Base-by-base conservation (phyloP, 2,329 filamentous ascomycete genomes). In the Calonectria multiphialidica region DNA sequence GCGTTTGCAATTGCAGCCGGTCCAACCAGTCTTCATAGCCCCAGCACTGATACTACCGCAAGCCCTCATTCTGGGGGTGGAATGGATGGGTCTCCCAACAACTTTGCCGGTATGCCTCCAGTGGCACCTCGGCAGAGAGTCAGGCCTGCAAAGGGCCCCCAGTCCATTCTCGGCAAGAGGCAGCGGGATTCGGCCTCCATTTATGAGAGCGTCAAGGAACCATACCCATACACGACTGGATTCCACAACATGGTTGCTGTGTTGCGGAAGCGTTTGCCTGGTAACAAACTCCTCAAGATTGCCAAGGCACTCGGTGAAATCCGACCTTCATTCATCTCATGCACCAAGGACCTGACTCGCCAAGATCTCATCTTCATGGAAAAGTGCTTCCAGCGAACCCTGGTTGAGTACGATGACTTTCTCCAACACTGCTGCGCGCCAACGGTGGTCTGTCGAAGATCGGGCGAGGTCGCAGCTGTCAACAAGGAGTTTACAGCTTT, bases 311-410 rank as follows among this genome's bases (percentile, higher is more conserved):
- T 99, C 65, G 93, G 95, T 8, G 95, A 94, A 53, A 98, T 98
- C 77, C 93, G 97, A 9, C 96, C 97, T 2, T 97, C 95, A 0
- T 97, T 99, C 81, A 96, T 98, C 74, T 93, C 95, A 13, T 97
- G 95, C 74, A 98, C 95, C 23, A 94, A 94, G 79, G 95, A 95
- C n/a, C 87, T 98, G 72, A 96, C 95, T 75, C 89, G 93, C 21
- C 93, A 97, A 79, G 97, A 99, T 83, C 87, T 98, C 33, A 92
- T 99, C 25, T 98, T 98, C 83, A 98, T 98, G 94, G 97, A 99
- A 83, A 98, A 98, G 84, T 97, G 94, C 80, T 95, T 98, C 81
- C 97, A 99, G 83, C 91, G 97, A 44, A 97, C 95, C 0, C 88
- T 98, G 13, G 95, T 95, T 80, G 95, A 98, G 81, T 97, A 98